Base-by-base conservation (phyloP, 108 stramenopile genomes). In the Cyclotella sp. region DNA sequence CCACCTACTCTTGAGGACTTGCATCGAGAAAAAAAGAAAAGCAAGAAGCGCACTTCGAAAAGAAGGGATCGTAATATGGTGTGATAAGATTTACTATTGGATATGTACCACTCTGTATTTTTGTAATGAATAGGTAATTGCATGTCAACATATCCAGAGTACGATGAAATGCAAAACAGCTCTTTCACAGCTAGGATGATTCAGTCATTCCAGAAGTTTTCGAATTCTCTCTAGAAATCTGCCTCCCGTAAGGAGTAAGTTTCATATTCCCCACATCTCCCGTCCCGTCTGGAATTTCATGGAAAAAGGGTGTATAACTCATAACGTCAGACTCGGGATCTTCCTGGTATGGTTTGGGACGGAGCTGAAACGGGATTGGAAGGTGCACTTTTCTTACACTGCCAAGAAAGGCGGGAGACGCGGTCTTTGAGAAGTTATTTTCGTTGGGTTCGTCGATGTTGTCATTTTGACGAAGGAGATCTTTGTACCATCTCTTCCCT, bases 221-320 rank as follows among this genome's bases (percentile, higher is more conserved):
- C 0, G 67, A 72, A 34, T 43, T 72, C 43, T 79, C 70, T 3
- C 24, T 10, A 15, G 70, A 64, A 60, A 75, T 24, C 39, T 51
- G 44, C 60, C 58, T 55, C 41, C 87, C 87, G 3, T 78, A 72
- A 5, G 89, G 87, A 15, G 89, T 90, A 18, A 92, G 63, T 45
- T 78, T 80, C 89, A 92, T 92, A 47, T 92, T 88, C 8, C 91
- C 89, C 22, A 81, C 75, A 70, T 76, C 51, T 44, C 73, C 81
- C 28, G 78, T 85, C 12, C 85, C 89, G 29, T 63, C 40, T 12
- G 82, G 61, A 15, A 93, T 84, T 49, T 93, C 89, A 62, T 95
- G 89, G 51, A 93, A 87, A 66, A 77, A 95, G 0, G 94, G 91
- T 49, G 89, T 89, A 47, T 82, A 75, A 26, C 85, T 74, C 79